These are phyloP conservation scores for Phytophthora syringae DNA, from an alignment of 352 stramenopile genomes.

Conservation along the genomic window DNA sequence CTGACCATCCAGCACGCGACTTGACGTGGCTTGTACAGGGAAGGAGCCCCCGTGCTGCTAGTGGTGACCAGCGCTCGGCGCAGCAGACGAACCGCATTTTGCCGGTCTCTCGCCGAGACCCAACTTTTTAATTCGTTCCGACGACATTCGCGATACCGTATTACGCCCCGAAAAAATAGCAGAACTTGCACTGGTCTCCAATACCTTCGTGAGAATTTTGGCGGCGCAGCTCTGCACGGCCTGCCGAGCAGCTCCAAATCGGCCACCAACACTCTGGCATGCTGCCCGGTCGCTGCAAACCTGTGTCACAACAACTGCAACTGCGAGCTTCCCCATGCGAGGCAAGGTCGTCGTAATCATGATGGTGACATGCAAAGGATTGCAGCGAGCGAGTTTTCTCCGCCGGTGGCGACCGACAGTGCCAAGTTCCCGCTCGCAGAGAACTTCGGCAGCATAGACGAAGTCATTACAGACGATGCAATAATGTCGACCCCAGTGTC, in stretches of 20 bases:
- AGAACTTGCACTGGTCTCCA: slow-evolving; percentile 14
- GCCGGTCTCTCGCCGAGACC: slow-evolving; percentile 26
- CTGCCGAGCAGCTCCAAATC: background rate
- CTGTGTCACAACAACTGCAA: slow-evolving; percentile 31
- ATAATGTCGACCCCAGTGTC: too few relatives aligned
- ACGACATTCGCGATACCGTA: slow-evolving; percentile 23
- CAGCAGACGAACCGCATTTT: slow-evolving; percentile 18
- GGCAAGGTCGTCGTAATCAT: background rate
- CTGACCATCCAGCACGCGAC: slow-evolving; percentile 23
- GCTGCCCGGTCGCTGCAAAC: slow-evolving; percentile 17
- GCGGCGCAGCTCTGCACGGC: too few relatives aligned
- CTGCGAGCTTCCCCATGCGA: background rate
- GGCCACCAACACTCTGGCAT: slow-evolving; percentile 20
- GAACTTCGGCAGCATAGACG: too few relatives aligned
- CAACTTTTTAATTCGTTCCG: slow-evolving; percentile 32
- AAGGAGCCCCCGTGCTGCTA: slow-evolving; percentile 6
- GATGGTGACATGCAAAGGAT: background rate
- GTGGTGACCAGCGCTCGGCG: slow-evolving; percentile 17
- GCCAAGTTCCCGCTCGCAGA: too few relatives aligned
- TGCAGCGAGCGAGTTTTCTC: too few relatives aligned
- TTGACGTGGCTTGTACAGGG: slow-evolving; percentile 11
- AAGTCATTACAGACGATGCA: too few relatives aligned
- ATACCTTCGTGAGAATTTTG: slow-evolving; percentile 21
- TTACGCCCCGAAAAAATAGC: too few relatives aligned
- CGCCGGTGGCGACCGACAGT: too few relatives aligned